phyloP scores from a whole-genome alignment of 2,329 filamentous ascomycete genomes.

The Blastomyces gilchristii region DNA sequence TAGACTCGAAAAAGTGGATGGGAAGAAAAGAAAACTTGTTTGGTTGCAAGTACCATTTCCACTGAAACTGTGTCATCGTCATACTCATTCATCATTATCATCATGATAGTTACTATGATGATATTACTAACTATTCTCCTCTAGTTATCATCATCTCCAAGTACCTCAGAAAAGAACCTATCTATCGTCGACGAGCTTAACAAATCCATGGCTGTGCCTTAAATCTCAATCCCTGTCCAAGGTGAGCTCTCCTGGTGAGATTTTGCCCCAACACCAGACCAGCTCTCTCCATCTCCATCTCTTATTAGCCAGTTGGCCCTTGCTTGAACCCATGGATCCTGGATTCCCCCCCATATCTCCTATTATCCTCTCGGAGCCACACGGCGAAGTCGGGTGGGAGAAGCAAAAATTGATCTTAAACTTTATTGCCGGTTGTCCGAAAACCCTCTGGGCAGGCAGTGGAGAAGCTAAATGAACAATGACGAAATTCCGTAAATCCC shows the following conservation, averaged over 20 bases:
- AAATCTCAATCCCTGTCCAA: neutral
- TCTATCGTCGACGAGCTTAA: neutral
- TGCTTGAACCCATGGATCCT: too few species aligned
- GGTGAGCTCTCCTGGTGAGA: neutral
- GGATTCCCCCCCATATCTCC: too few species aligned
- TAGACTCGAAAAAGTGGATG: too few species aligned
- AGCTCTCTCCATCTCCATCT: neutral
- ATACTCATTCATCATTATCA: too few species aligned
- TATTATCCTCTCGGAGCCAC: too few species aligned
- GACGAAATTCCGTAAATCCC: neutral
- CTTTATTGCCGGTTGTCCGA: neutral
- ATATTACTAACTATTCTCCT: too few species aligned
- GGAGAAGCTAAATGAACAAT: neutral
- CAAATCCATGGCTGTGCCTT: neutral
- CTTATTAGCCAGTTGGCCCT: neutral
- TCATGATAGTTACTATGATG: too few species aligned
- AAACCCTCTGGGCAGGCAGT: too few species aligned
- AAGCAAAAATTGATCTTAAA: neutral
- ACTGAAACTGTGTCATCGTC: too few species aligned
- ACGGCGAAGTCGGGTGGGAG: neutral
- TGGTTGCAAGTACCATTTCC: too few species aligned
- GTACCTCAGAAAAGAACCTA: neutral
- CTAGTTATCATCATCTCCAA: too few species aligned
- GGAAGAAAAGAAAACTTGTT: too few species aligned
- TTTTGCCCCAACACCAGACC: neutral